phyloP scores from a whole-genome alignment of 495 filamentous ascomycete species.

The Mytilinidion resinicola region DNA sequence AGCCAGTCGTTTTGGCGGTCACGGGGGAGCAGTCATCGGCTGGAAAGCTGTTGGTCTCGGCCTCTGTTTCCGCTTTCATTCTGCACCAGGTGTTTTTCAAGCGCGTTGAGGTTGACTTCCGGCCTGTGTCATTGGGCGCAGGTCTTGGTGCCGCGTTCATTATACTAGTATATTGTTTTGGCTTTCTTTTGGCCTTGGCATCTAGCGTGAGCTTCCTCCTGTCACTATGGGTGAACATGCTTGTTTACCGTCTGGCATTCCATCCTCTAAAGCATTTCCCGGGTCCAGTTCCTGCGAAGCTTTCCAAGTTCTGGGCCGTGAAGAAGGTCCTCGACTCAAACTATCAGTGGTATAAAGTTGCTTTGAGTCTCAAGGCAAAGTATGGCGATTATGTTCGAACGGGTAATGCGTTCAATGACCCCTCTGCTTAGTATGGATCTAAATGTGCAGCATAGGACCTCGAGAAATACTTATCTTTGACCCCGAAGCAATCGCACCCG shows the following conservation, averaged over 20 bases:
- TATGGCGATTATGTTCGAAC: slow-evolving; percentile 15
- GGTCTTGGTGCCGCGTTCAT: neutral
- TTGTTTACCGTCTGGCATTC: slow-evolving; percentile 10
- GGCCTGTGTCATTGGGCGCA: neutral
- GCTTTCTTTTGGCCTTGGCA: neutral
- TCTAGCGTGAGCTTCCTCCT: neutral
- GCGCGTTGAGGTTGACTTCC: slow-evolving; percentile 2
- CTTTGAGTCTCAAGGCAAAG: neutral
- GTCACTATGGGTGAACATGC: neutral
- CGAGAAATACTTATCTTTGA: slow-evolving; percentile 8
- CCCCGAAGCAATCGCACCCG: neutral
- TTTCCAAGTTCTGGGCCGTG: slow-evolving; percentile 11
- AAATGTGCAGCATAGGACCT: neutral
- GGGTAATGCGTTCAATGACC: neutral
- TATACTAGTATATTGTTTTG: neutral
- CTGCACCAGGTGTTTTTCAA: slow-evolving; percentile 4
- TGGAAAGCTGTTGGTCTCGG: neutral
- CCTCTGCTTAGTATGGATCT: neutral
- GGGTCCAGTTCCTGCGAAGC: neutral
- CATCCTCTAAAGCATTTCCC: slow-evolving; percentile 8
- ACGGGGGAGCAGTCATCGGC: too few relatives aligned
- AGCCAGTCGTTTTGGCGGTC: too few relatives aligned
- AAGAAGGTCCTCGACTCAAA: slow-evolving; percentile 3
- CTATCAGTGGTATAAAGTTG: neutral
- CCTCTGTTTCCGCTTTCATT: slow-evolving; percentile 1